Evolutionary conservation across 2,329 filamentous ascomycete genomes (phyloP), one percentile per base, ranked within the genome.

Genomic region (Ilyonectria destructans): DNA sequence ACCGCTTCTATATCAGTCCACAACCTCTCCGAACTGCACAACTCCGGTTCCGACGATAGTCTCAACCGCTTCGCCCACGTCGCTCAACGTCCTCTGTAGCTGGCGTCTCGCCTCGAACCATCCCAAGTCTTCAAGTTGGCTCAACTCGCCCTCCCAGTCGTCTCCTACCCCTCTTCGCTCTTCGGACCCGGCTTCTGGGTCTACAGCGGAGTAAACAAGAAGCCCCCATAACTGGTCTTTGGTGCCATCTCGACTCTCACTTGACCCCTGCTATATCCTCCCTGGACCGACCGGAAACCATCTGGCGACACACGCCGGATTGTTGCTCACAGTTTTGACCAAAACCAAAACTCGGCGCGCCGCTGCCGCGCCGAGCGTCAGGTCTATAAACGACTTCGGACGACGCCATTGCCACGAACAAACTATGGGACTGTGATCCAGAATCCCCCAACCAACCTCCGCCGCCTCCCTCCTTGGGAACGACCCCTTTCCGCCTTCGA

Each of bases 151-250:
- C 88, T 84, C 83, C 88, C 84, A 85, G 89, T 68, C 85, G 89
- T 93, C 83, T 92, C 91, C 83, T 43, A n/a, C 40, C 92, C 92
- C 85, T 87, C 92, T 79, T 95, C 94, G 90, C 93, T 97, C 86
- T 92, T 96, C 83, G 94, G 94, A 88, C 96, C 95, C 85, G 91
- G 91, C 82, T 91, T 91, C 88, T 94, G 95, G 95, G 95, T 97
- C 91, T 96, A 96, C 84, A 91, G 91, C 88, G 95, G 96, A 92
- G 93, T 95, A 87, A 94, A 96, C 88, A 96, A 95, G 88, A 96
- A 97, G 86, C 96, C 96, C 82, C 96, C 96, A 88, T 98, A 98
- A 98, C 85, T 96, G 75, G 74, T 54, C 65, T 67, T 67, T 58
- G 60, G 58, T 69, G 65, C 37, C n/a, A 54, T 7, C 49, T 59